phyloP scores from a whole-genome alignment of 2,329 filamentous ascomycete species.

The Sordariomycetes sp. region DNA sequence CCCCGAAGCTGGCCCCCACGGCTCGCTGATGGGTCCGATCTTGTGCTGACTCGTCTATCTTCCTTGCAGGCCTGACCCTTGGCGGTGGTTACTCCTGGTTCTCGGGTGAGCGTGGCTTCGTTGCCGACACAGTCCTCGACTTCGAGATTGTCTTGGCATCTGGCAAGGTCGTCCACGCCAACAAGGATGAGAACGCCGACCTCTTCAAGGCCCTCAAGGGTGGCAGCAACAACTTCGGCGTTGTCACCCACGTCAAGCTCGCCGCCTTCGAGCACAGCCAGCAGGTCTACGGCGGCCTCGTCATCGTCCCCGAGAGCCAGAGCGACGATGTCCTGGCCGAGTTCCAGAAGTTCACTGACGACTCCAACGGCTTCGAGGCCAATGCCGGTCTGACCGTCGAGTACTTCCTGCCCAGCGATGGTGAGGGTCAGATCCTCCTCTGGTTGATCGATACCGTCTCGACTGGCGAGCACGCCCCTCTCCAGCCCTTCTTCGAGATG shows the following conservation, averaged over 20 bases:
- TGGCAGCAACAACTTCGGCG: constrained; percentile 33
- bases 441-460: constrained; percentile 8
- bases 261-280: background rate
- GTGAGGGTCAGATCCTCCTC: constrained; percentile 8
- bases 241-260: constrained; percentile 13
- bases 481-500: constrained; percentile 10
- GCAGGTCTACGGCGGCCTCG: constrained; percentile 21
- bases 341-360: constrained; percentile 5
- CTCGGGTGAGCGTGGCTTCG: background rate
- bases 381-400: constrained; percentile 11
- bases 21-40: no score
- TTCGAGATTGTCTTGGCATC: constrained; percentile 31
- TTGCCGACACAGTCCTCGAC: constrained; percentile 25
- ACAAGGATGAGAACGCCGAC: constrained; percentile 21
- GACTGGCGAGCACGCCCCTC: constrained; percentile 6
- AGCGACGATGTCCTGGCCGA: constrained; percentile 4
- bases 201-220: constrained; percentile 34
- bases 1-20: no score
- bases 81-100: constrained; percentile 8
- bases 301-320: constrained; percentile 20
- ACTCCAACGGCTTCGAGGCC: constrained; percentile 4
- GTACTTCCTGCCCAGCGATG: constrained; percentile 10
- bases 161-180: constrained; percentile 29
- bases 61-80: constrained; percentile 7
- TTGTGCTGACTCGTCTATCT: no score